A percentile compares a stretch with the other conserved stretches of the same genome.
Evolutionary conservation across 345 rosid species (phyloP).

Genomic region (Hibiscus mutabilis): DNA sequence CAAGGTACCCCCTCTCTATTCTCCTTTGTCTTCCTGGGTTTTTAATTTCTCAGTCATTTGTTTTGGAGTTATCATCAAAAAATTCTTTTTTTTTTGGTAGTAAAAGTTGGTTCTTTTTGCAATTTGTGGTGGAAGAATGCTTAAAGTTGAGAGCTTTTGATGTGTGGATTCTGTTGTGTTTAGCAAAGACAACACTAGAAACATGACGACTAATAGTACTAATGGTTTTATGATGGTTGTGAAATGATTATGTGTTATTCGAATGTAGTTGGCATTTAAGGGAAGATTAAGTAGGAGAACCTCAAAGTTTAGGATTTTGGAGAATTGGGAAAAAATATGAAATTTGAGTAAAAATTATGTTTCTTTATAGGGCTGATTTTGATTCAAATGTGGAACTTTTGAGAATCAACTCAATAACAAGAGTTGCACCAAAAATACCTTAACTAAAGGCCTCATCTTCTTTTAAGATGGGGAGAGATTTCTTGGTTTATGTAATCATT

Average conservation of each 20-base stretch:
- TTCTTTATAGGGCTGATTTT: neutral
- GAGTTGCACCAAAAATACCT: neutral
- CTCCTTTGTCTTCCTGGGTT: neutral
- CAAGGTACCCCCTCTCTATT: slow-evolving; percentile 28
- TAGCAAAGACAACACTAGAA: neutral
- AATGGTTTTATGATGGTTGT: neutral
- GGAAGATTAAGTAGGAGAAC: neutral
- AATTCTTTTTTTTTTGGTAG: neutral
- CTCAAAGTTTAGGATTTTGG: neutral
- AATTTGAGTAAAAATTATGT: neutral
- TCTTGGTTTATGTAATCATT: neutral
- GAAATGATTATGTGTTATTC: neutral
- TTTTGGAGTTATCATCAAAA: neutral
- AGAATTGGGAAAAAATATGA: neutral
- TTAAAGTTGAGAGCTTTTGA: neutral
- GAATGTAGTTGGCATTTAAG: neutral
- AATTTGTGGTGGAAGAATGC: neutral
- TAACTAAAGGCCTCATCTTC: neutral
- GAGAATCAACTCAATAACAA: neutral
- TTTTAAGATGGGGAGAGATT: neutral
- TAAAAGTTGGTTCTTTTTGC: neutral
- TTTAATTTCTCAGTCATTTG: neutral
- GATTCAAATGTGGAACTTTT: neutral
- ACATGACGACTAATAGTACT: neutral
- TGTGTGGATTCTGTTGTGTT: neutral